Evolutionary conservation across 352 stramenopile genomes (phyloP).

Genomic region (Pythium dissotocum): DNA sequence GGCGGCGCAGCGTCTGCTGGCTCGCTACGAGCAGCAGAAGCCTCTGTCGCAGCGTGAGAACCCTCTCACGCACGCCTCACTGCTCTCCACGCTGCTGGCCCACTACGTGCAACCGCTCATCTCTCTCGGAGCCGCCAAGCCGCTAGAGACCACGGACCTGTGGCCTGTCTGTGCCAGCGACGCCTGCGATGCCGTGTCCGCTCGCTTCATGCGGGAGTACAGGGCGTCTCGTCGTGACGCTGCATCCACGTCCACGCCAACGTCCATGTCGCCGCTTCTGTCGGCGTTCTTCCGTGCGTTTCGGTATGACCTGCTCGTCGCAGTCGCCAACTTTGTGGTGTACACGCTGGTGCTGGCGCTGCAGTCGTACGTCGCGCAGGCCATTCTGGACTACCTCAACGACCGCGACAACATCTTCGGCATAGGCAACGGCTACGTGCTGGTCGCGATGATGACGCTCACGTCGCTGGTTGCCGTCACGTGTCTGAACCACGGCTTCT

Average conservation of each 20-base stretch:
- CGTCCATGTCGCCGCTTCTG: not conserved
- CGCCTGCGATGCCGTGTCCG: conserved; percentile 24
- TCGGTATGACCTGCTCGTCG: conserved; percentile 8
- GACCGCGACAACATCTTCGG: conserved; percentile 28
- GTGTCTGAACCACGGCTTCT: conserved; percentile 38
- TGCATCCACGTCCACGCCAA: not conserved
- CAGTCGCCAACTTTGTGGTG: conserved; percentile 19
- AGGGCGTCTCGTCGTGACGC: not conserved
- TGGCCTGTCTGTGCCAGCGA: conserved; percentile 31
- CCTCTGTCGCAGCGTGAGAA: conserved; percentile 25
- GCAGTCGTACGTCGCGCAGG: conserved; percentile 36
- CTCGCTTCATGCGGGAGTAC: conserved; percentile 17
- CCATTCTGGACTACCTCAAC: conserved; percentile 39
- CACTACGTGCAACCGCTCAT: conserved; percentile 37
- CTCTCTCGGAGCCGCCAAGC: conserved; percentile 29
- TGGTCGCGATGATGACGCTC: conserved; percentile 36
- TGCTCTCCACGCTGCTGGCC: conserved; percentile 25
- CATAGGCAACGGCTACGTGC: conserved; percentile 32
- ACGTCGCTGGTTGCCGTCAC: conserved; percentile 38
- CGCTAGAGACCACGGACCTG: conserved; percentile 34
- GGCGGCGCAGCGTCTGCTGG: not conserved
- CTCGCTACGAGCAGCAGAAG: conserved; percentile 8
- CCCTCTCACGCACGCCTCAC: conserved; percentile 33
- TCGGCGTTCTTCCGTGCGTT: conserved; percentile 25
- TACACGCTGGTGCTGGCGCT: conserved; percentile 26